A percentile compares a stretch with the other conserved stretches of the same genome.
Conservation (phyloP, 163 green algal species). For the Prototheca wickerhamii region DNA sequence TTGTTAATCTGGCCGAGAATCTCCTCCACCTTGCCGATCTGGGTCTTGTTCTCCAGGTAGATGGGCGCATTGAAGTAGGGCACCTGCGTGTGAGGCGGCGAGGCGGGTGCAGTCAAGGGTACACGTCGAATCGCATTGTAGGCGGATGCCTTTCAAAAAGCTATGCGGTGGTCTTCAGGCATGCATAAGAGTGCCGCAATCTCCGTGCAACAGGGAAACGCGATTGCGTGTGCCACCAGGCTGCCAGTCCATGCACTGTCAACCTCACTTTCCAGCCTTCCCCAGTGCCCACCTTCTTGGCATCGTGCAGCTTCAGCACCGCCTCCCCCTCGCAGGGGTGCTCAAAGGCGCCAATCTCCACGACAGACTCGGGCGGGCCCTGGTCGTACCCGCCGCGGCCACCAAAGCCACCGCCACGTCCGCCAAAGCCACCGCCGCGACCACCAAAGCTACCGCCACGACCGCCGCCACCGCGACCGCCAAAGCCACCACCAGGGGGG, state of each 20-base stretch:
- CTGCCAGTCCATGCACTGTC: not conserved
- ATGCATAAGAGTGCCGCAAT: not conserved
- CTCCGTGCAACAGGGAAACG: not conserved
- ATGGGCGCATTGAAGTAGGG: constrained; percentile 99
- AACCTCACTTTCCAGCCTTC: not conserved
- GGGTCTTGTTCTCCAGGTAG: constrained; percentile 96
- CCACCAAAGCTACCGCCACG: not conserved
- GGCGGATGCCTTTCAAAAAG: not conserved
- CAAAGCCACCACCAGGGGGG: not conserved
- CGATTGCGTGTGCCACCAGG: not conserved
- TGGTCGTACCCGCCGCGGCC: constrained; percentile 7
- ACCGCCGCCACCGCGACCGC: constrained; percentile 7
- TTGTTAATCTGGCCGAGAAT: constrained; percentile 94
- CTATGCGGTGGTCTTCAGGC: not conserved
- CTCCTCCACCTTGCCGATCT: constrained; percentile 97
- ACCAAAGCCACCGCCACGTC: not conserved
- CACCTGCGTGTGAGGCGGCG: constrained; percentile 55
- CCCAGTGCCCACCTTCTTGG: constrained; percentile 34
- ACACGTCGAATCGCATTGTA: not conserved
- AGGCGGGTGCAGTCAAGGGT: not conserved
- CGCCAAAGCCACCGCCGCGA: not conserved
- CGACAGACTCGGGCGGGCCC: constrained; percentile 38
- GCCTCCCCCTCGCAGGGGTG: constrained; percentile 96
- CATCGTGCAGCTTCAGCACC: constrained; percentile 90
- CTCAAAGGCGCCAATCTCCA: constrained; percentile 80